phyloP scores from a whole-genome alignment of 345 rosid genomes.

The Arabis hirsuta region DNA sequence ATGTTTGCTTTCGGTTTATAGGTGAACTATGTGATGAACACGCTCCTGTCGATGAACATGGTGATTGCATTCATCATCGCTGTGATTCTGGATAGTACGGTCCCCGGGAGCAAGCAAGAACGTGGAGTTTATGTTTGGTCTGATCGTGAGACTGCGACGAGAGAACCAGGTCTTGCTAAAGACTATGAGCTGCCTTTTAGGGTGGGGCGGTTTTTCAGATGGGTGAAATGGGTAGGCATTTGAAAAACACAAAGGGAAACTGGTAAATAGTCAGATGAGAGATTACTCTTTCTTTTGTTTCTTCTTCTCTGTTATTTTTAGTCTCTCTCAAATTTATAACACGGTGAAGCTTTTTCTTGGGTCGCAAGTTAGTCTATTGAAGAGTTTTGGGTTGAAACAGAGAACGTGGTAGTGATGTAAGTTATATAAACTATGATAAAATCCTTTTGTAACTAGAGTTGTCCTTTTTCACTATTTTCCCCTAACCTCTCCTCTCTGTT shows the following conservation, averaged over 20 bases:
- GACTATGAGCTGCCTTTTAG: constrained; percentile 89
- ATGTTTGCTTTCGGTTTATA: constrained; percentile 38
- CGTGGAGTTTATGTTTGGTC: constrained; percentile 96
- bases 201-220: constrained; percentile 82
- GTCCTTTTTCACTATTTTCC: no score
- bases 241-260: constrained; percentile 39
- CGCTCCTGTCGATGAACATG: constrained; percentile 77
- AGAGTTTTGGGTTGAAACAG: constrained; percentile 27
- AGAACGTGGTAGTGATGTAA: constrained; percentile 27
- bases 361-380: constrained; percentile 36
- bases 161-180: constrained; percentile 84
- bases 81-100: constrained; percentile 85
- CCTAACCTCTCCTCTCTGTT: background rate
- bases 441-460: constrained; percentile 29
- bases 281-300: background rate
- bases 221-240: constrained; percentile 98
- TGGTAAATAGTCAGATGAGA: constrained; percentile 52
- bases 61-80: constrained; percentile 92
- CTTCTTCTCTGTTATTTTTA: constrained; percentile 12
- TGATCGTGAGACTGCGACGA: constrained; percentile 77
- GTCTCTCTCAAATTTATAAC: constrained; percentile 30
- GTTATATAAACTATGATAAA: constrained; percentile 30
- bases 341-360: constrained; percentile 36
- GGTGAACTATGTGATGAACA: constrained; percentile 91
- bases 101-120: constrained; percentile 89